A percentile compares a stretch with the other conserved stretches of the same genome.
phyloP scores from a whole-genome alignment of 2,329 filamentous ascomycete species.

The Sclerotinia glacialis region DNA sequence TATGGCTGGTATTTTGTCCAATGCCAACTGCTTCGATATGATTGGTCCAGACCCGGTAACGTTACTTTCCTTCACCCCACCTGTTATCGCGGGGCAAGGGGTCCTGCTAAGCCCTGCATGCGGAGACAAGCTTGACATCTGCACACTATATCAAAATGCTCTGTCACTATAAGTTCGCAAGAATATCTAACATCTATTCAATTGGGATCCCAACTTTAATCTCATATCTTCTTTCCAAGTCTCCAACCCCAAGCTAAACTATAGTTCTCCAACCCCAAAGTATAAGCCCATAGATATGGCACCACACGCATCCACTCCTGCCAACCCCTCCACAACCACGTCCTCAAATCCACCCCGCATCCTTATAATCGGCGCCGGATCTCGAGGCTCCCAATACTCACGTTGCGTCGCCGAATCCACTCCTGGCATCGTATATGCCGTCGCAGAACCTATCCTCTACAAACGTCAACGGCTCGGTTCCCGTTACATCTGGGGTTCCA shows the following conservation, averaged over 20 bases:
- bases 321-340: constrained; percentile 21
- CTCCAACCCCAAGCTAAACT: not conserved
- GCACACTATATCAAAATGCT: not conserved
- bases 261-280: not conserved
- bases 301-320: constrained; percentile 32
- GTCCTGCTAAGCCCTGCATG: not conserved
- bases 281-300: constrained; percentile 29
- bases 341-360: constrained; percentile 56
- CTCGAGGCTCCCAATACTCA: constrained; percentile 73
- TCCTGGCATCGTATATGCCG: constrained; percentile 67
- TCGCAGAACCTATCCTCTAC: constrained; percentile 77
- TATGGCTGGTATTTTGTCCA: not conserved
- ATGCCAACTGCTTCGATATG: not conserved
- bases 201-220: not conserved
- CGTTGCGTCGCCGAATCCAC: constrained; percentile 62
- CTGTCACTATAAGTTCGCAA: not conserved
- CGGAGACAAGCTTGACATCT: not conserved
- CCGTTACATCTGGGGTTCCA: constrained; percentile 68
- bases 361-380: constrained; percentile 79
- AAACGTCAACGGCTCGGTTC: constrained; percentile 71
- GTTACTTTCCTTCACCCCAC: constrained; percentile 9
- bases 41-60: constrained; percentile 9
- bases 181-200: not conserved
- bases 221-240: not conserved
- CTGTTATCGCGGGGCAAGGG: constrained; percentile 11